Evolutionary conservation across 148 eudicot genomes (phyloP), one percentile per base, ranked within the genome.

Genomic region (Rhododendron ovatum): DNA sequence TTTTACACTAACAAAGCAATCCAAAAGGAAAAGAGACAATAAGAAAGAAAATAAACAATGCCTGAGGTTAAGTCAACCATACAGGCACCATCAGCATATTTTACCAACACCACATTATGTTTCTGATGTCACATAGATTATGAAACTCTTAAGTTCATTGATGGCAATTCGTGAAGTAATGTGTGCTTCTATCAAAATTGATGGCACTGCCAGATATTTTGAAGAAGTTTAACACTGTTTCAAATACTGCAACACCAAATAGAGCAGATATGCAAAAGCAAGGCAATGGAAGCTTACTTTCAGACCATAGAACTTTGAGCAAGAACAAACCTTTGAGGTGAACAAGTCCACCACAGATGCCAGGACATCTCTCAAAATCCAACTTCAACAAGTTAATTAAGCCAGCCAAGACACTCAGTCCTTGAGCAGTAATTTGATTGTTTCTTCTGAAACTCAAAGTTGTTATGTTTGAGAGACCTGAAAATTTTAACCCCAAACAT

Each of bases 291-390:
- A 83, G 41, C 67, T 41, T 37, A 43, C 10, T 15, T 82, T 65
- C 24, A 82, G 55, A 24, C 1, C 10, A 15, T 47, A 83, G 57
- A 28, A 59, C 28, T 18, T 4, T 39, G 73, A 61, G 37, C 33
- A 48, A 82, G 22, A 85, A 86, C 87, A 67, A 81, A 95, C 98
- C 97, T 93, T 87, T 92, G 76, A 95, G 91, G 90, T 95, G 93
- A 91, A 89, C 91, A 89, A 95, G 92, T 55, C 96, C 98, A 67
- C 98, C 98, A 88, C 92, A 92, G 83, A 94, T 91, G 47, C 89
- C 91, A 30, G 95, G 87, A 86, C 98, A 95, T 88, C 96, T 94
- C 88, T 95, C 97, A 45, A 95, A 74, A 89, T 95, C 98, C 90
- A 95, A 91, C 86, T 94, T 94, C 50, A 89, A 86, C 90, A 95